Conservation (phyloP, 2,329 filamentous ascomycete species). For the Pseudogymnoascus sp. region DNA sequence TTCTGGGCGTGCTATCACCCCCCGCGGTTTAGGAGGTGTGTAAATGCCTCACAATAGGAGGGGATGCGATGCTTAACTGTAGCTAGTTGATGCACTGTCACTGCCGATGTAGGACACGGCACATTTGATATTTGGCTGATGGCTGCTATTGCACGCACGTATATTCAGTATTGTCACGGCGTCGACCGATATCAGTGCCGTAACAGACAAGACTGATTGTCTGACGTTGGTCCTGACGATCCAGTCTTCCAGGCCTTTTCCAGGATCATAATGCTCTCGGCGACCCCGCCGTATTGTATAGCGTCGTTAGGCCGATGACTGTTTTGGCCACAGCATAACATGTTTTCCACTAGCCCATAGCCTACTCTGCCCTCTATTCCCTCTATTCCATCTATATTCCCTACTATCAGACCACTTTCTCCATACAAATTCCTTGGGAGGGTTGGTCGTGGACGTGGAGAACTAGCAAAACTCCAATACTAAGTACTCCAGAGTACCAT, state of each 20-base stretch:
- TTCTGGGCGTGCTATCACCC: background rate
- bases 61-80: too few relatives aligned
- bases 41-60: conserved; percentile 7
- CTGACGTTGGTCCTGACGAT: background rate
- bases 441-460: background rate
- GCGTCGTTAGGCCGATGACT: background rate
- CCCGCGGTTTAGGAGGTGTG: too few relatives aligned
- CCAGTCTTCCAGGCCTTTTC: background rate
- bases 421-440: too few relatives aligned
- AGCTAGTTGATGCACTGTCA: background rate
- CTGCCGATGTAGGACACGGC: conserved; percentile 2
- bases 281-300: background rate
- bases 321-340: background rate
- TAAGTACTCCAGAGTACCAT: background rate
- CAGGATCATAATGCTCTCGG: background rate
- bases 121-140: background rate
- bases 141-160: background rate
- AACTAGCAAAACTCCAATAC: background rate
- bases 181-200: background rate
- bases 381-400: too few relatives aligned
- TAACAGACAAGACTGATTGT: background rate
- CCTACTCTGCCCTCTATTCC: too few relatives aligned
- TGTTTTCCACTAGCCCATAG: background rate
- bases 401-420: too few relatives aligned
- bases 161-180: background rate